A percentile compares a stretch with the other conserved stretches of the same genome.
Evolutionary conservation across 1,139 yeast genomes (phyloP).

Genomic region (Suhomyces bribrorum): DNA sequence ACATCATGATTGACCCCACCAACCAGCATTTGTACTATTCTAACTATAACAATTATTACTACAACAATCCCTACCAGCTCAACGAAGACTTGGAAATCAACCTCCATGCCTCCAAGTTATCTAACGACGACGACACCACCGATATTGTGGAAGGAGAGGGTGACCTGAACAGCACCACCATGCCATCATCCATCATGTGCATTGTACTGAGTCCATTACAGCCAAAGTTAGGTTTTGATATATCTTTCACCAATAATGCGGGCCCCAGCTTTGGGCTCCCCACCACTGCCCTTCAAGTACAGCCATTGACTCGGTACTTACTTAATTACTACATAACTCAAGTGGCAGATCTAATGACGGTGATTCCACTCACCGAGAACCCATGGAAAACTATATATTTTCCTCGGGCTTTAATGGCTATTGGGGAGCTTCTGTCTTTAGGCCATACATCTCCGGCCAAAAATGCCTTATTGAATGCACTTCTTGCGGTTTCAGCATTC

Average conservation of each 20-base stretch:
- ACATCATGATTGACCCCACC: constrained; percentile 34
- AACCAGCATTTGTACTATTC: constrained; percentile 42
- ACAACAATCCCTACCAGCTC: constrained; percentile 44
- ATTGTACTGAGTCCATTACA: constrained; percentile 48
- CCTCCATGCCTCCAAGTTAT: constrained; percentile 39
- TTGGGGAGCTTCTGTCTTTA: constrained; percentile 75
- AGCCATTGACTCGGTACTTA: constrained; percentile 68
- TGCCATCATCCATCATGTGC: constrained; percentile 50
- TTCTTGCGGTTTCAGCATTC: constrained; percentile 80
- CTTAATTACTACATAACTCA: constrained; percentile 73
- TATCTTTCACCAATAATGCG: constrained; percentile 27
- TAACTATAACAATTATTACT: constrained; percentile 43
- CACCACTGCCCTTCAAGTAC: constrained; percentile 60
- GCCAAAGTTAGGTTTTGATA: constrained; percentile 45
- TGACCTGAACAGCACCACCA: constrained; percentile 32
- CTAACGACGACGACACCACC: constrained; percentile 32
- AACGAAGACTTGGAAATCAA: constrained; percentile 48
- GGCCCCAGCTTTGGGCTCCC: constrained; percentile 50
- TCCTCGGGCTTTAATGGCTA: constrained; percentile 77
- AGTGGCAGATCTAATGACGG: constrained; percentile 88
- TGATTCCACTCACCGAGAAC: constrained; percentile 74
- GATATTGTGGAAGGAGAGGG: constrained; percentile 44
- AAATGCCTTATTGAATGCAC: constrained; percentile 75
- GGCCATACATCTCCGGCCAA: constrained; percentile 78
- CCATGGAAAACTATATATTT: constrained; percentile 88